Conservation (phyloP, 1,284 basidiomycete species). For the Hemileia vastatrix region DNA sequence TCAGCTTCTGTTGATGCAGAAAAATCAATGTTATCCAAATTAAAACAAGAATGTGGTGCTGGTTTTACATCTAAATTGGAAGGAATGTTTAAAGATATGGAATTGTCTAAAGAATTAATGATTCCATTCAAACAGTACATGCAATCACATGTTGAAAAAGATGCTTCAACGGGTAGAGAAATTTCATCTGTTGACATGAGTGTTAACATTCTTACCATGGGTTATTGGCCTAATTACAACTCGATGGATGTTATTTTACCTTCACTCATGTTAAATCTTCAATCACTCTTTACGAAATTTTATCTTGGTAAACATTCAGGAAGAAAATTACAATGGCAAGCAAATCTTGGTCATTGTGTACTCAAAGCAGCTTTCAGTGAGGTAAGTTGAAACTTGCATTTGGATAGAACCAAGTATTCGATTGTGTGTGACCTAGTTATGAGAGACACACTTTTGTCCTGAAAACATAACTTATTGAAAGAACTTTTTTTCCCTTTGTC, state of each 20-base stretch:
- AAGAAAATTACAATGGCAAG: conserved; percentile 39
- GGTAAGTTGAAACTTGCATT: not conserved
- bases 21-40: conserved; percentile 71
- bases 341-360: conserved; percentile 36
- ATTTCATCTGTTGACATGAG: conserved; percentile 46
- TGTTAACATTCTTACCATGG: conserved; percentile 52
- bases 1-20: conserved; percentile 89
- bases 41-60: conserved; percentile 76
- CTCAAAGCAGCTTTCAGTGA: conserved; percentile 31
- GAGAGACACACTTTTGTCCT: too few species aligned
- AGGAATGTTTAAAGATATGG: conserved; percentile 79
- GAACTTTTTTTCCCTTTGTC: too few species aligned
- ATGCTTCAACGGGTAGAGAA: not conserved
- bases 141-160: not conserved
- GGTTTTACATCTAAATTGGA: conserved; percentile 73
- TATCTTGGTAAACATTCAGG: conserved; percentile 38
- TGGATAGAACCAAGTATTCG: conserved; percentile 63
- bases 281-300: conserved; percentile 33
- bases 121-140: conserved; percentile 50
- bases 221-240: conserved; percentile 51
- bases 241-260: conserved; percentile 27
- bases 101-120: conserved; percentile 61
- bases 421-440: conserved; percentile 59
- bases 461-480: too few species aligned
- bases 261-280: not conserved